Conservation (phyloP, 164 flowering plant species). For the Houttuynia cordata region DNA sequence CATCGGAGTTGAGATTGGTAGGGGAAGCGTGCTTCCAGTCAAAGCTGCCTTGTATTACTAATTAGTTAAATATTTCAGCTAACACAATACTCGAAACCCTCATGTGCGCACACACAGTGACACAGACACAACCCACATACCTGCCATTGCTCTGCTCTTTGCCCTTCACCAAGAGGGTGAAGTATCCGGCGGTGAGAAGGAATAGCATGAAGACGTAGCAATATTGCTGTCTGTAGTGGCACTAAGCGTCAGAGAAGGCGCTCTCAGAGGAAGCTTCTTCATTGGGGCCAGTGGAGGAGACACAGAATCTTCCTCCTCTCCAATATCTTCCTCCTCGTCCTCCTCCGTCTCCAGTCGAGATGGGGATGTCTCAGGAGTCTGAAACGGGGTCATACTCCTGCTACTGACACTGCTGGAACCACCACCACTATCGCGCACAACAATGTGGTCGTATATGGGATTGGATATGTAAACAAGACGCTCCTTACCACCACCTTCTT, state of each 20-base stretch:
- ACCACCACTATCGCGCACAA: background rate
- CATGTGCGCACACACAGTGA: background rate
- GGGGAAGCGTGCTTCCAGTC: background rate
- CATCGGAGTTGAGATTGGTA: conserved; percentile 1
- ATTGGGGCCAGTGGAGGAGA: conserved; percentile 10
- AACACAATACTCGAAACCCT: background rate
- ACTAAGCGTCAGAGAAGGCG: conserved; percentile 45
- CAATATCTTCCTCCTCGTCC: conserved; percentile 24
- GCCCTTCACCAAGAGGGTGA: conserved; percentile 64
- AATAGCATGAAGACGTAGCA: conserved; percentile 39
- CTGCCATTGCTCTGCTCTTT: background rate
- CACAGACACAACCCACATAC: no score
- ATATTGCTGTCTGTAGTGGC: conserved; percentile 35
- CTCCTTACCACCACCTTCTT: conserved; percentile 9
- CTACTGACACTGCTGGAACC: conserved; percentile 2
- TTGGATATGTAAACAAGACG: conserved; percentile 68
- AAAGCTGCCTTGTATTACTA: background rate
- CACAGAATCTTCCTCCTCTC: conserved; percentile 1
- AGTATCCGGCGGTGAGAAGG: conserved; percentile 43
- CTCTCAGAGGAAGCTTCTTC: conserved; percentile 66
- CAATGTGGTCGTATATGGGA: conserved; percentile 55
- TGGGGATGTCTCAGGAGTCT: conserved; percentile 73
- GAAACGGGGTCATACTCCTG: conserved; percentile 42
- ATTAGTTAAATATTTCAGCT: background rate
- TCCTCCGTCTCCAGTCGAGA: conserved; percentile 37